Conservation (phyloP, 768 basidiomycete species). For the Xerocomus spinulosus region DNA sequence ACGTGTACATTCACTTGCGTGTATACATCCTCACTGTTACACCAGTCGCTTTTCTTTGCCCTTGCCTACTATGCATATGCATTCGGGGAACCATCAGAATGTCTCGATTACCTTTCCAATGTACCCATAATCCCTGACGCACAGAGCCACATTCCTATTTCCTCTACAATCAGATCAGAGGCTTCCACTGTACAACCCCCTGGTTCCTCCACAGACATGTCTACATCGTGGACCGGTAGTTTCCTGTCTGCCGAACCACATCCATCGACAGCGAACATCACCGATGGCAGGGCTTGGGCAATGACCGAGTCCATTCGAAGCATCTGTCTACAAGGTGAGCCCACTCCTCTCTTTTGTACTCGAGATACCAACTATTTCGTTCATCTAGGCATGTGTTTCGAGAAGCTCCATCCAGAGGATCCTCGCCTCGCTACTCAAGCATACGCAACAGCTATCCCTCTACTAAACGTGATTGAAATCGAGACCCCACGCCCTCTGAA, state of each 20-base stretch:
- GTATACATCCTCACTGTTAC: slow-evolving; percentile 4
- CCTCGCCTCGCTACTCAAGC: slow-evolving; percentile 48
- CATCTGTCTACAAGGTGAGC: slow-evolving; percentile 71
- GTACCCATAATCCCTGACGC: slow-evolving; percentile 53
- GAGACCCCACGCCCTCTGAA: slow-evolving; percentile 40
- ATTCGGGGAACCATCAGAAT: slow-evolving; percentile 58
- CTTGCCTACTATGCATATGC: slow-evolving; percentile 83
- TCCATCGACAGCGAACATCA: slow-evolving; percentile 47
- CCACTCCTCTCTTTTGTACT: background rate
- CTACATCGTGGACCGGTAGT: slow-evolving; percentile 50
- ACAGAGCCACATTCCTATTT: slow-evolving; percentile 48
- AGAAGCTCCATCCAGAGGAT: slow-evolving; percentile 50
- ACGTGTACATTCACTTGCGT: slow-evolving; percentile 28
- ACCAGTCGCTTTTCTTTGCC: slow-evolving; percentile 60
- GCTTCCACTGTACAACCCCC: slow-evolving; percentile 36
- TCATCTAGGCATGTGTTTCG: slow-evolving; percentile 67
- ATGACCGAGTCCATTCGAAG: slow-evolving; percentile 71
- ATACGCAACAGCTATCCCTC: slow-evolving; percentile 52
- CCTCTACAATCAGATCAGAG: slow-evolving; percentile 41
- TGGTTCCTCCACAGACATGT: slow-evolving; percentile 32
- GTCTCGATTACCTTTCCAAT: slow-evolving; percentile 52
- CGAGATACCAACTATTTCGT: background rate
- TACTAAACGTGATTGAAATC: slow-evolving; percentile 46
- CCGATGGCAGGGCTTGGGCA: slow-evolving; percentile 69
- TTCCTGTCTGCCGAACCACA: slow-evolving; percentile 41